Conservation (phyloP, 1,284 basidiomycete species). For the Ceratobasidium sp. region DNA sequence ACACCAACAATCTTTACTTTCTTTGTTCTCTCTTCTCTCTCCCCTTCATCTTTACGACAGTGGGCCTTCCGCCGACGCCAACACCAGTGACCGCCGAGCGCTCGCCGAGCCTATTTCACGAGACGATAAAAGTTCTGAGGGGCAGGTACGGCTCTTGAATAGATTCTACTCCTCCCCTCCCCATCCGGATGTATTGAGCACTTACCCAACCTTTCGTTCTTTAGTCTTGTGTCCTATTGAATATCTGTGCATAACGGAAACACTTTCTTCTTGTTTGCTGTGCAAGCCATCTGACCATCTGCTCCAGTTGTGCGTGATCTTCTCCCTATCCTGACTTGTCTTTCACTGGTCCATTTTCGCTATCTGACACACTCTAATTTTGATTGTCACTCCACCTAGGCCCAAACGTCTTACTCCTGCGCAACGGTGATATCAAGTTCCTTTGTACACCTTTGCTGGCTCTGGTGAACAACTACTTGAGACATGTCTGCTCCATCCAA, state of each 20-base stretch:
- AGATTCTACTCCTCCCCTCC: not conserved
- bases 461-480: not conserved
- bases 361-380: constrained; percentile 17
- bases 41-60: constrained; percentile 4
- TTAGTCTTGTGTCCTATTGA: constrained; percentile 9
- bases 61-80: too few relatives aligned
- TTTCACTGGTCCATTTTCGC: not conserved
- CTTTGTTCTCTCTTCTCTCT: constrained; percentile 13
- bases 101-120: constrained; percentile 7
- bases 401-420: constrained; percentile 12
- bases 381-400: not conserved
- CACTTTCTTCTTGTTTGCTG: not conserved
- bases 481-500: constrained; percentile 3
- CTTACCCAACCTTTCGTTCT: constrained; percentile 1
- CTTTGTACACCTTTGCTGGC: constrained; percentile 15
- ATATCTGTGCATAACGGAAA: constrained; percentile 12
- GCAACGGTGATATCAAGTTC: not conserved
- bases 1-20: constrained; percentile 31
- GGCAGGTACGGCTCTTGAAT: not conserved
- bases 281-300: constrained; percentile 7
- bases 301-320: not conserved
- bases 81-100: too few relatives aligned
- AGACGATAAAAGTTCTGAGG: constrained; percentile 8
- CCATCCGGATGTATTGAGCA: not conserved
- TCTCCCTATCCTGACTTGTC: not conserved